phyloP scores from a whole-genome alignment of 306 rosid species.

The Notholithocarpus densiflorus region DNA sequence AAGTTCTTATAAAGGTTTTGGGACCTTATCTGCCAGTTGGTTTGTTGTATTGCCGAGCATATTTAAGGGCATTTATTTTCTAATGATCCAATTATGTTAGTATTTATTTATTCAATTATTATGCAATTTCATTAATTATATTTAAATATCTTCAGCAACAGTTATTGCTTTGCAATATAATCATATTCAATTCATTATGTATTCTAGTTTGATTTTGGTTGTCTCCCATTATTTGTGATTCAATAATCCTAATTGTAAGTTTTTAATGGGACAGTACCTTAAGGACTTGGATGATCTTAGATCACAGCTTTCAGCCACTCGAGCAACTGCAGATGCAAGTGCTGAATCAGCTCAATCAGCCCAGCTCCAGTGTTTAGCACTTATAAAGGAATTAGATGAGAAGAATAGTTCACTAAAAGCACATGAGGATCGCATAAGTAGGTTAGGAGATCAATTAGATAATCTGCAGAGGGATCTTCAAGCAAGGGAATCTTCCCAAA shows the following conservation, averaged over 20 bases:
- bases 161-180: background rate
- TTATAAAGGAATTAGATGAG: slow-evolving; percentile 70
- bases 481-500: slow-evolving; percentile 86
- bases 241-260: background rate
- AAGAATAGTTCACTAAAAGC: slow-evolving; percentile 67
- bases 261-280: slow-evolving; percentile 47
- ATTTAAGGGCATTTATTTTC: background rate
- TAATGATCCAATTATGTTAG: background rate
- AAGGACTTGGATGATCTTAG: slow-evolving; percentile 76
- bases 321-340: slow-evolving; percentile 80
- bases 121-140: background rate
- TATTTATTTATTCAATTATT: background rate
- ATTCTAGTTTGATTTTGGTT: background rate
- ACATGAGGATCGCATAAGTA: slow-evolving; percentile 68
- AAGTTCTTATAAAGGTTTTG: no score
- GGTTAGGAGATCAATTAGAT: slow-evolving; percentile 81
- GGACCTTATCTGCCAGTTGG: no score
- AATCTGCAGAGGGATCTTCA: slow-evolving; percentile 76
- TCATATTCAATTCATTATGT: background rate
- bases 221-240: background rate
- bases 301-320: slow-evolving; percentile 61
- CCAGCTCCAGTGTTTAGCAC: slow-evolving; percentile 62
- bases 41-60: background rate
- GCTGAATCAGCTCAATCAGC: slow-evolving; percentile 83
- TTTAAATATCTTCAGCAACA: background rate